Percentiles rank a stretch among this genome's conserved stretches.
Conservation (phyloP, 2,329 filamentous ascomycete species). For the Alternaria arbusti region DNA sequence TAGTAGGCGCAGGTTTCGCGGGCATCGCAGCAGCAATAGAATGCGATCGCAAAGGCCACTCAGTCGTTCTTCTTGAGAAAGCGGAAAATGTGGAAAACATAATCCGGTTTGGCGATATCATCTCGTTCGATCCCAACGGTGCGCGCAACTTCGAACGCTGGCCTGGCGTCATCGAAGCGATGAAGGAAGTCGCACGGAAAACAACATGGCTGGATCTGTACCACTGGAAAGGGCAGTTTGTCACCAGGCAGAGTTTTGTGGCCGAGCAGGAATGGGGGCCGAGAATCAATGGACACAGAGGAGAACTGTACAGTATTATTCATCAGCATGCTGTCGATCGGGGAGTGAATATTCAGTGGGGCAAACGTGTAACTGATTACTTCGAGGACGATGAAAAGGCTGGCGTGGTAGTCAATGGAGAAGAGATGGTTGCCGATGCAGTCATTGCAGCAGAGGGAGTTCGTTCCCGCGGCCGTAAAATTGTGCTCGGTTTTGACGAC, state of each 20-base stretch:
- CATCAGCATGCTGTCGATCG: constrained; percentile 62
- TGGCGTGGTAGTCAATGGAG: constrained; percentile 59
- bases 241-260: constrained; percentile 60
- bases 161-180: constrained; percentile 54
- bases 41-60: constrained; percentile 66
- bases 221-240: constrained; percentile 66
- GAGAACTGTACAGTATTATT: constrained; percentile 65
- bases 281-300: constrained; percentile 66
- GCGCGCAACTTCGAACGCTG: constrained; percentile 64
- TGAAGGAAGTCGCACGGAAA: constrained; percentile 60
- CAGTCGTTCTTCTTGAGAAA: constrained; percentile 62
- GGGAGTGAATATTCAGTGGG: constrained; percentile 61
- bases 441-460: constrained; percentile 62
- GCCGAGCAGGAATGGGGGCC: constrained; percentile 53
- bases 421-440: constrained; percentile 55
- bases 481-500: constrained; percentile 61
- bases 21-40: constrained; percentile 69
- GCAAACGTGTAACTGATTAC: constrained; percentile 59
- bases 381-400: constrained; percentile 61
- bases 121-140: constrained; percentile 66
- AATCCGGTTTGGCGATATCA: constrained; percentile 66
- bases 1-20: constrained; percentile 62
- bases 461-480: constrained; percentile 58
- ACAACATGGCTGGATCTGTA: constrained; percentile 65
- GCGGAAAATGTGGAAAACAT: constrained; percentile 57